Base-by-base conservation (phyloP, 2,329 filamentous ascomycete species). In the Aureobasidium uvarum region DNA sequence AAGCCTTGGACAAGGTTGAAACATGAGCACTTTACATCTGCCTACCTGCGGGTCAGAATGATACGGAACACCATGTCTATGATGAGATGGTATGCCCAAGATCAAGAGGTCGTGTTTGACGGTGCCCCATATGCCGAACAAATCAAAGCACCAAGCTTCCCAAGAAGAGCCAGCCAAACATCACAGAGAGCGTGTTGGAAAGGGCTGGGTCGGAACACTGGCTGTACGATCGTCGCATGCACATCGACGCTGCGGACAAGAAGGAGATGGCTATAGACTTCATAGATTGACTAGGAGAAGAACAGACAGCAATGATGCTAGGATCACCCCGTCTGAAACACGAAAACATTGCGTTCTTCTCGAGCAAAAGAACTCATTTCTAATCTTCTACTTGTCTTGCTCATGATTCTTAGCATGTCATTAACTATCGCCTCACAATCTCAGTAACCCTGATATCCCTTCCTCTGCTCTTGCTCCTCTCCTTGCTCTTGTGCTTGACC, bases 1-100 rank as follows among this genome's bases (percentile, higher is more conserved):
- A 89, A 68, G 93, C 89, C 0, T 78, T 98, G 70, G 89, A 93
- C 68, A 86, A 84, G 20, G 90, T 95, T 51, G 89, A 92, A 66
- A 70, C 67, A 33, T 77, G 73, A 77, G 23, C 23, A 28, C 10
- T 56, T 16, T 6, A n/a, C 8, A 41, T 14, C 14, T 2, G 18
- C 5, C 2, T 20, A 2, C 50, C 31, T 14, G 5, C n/a, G 13
- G 31, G 18, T n/a, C 3, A 51, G 7, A 25, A 14, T 23, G 5
- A 23, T 5, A 36, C 16, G 18, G 8, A 20, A 10, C 11, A 36
- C 10, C 31, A 52, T 23, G 18, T 23, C 18, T 36, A 20, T 13
- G 16, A n/a, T 5, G 8, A 2, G n/a, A 13, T 3, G 2, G 50
- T 25, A 52, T 51, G 28, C 2, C 3, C 3, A 5, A 14, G 7